These are phyloP conservation scores for Beta vulgaris DNA, from an alignment of 148 eudicot species.

Conservation along the genomic window DNA sequence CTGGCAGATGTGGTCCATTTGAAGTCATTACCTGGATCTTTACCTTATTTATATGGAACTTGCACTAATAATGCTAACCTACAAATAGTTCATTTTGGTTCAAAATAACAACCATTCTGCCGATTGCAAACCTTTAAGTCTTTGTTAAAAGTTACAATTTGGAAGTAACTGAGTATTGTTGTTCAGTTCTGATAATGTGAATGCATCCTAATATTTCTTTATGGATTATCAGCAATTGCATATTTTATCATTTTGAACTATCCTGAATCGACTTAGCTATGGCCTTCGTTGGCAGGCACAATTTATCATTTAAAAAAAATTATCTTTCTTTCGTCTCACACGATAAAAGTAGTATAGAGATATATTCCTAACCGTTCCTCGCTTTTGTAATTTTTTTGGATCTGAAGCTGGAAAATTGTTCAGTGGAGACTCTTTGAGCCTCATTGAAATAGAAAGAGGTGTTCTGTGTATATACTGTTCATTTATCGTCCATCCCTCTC, in stretches of 20 bases:
- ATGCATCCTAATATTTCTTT: neutral
- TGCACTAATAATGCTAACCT: neutral
- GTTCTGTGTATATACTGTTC: neutral
- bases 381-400: neutral
- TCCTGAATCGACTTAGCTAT: neutral
- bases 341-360: neutral
- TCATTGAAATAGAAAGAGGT: neutral
- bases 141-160: neutral
- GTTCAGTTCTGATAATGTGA: neutral
- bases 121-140: neutral
- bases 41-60: neutral
- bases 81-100: neutral
- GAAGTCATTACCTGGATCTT: neutral
- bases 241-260: neutral
- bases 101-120: neutral
- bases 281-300: neutral
- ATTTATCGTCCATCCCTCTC: neutral
- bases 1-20: conserved; percentile 1
- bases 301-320: neutral
- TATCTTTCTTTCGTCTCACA: neutral
- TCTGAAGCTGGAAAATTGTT: neutral
- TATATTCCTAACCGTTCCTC: neutral
- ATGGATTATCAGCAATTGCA: neutral
- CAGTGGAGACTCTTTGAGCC: neutral
- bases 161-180: neutral